Evolutionary conservation across 1,284 basidiomycete species (phyloP).

Genomic region (Irpex rosettiformis): DNA sequence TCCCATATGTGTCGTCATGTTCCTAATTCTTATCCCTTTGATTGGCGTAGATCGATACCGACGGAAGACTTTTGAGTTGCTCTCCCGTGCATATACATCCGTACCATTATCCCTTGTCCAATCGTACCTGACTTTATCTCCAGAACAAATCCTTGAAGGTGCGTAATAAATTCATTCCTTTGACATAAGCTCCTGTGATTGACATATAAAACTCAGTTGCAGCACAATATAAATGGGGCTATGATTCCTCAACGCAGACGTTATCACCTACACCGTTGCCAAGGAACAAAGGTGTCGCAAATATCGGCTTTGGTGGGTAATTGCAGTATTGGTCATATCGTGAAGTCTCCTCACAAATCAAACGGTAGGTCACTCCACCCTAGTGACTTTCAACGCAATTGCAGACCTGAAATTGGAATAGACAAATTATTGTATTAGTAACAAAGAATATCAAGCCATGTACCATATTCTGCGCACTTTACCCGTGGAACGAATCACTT

Average conservation of each 20-base stretch:
- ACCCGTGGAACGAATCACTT: no score
- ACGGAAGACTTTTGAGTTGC: conserved; percentile 45
- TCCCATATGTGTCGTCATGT: background rate
- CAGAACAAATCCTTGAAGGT: conserved; percentile 49
- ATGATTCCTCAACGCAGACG: conserved; percentile 41
- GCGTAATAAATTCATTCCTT: conserved; percentile 13
- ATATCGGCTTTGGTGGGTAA: background rate
- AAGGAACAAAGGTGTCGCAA: background rate
- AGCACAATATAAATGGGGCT: conserved; percentile 45
- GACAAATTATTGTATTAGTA: background rate
- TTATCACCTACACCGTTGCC: conserved; percentile 34
- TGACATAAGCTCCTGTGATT: background rate
- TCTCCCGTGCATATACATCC: conserved; percentile 61
- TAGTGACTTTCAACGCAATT: conserved; percentile 50
- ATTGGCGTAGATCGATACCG: conserved; percentile 44
- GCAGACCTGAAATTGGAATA: conserved; percentile 22
- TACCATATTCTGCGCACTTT: background rate
- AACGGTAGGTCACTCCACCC: conserved; percentile 40
- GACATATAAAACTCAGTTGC: conserved; percentile 34
- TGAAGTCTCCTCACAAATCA: background rate
- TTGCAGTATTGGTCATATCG: background rate
- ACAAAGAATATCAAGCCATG: background rate
- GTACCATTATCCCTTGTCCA: conserved; percentile 50
- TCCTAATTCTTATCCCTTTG: background rate
- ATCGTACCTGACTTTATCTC: conserved; percentile 49